phyloP scores from a whole-genome alignment of 1,139 yeast species.

The Debaryomyces robertsiae region DNA sequence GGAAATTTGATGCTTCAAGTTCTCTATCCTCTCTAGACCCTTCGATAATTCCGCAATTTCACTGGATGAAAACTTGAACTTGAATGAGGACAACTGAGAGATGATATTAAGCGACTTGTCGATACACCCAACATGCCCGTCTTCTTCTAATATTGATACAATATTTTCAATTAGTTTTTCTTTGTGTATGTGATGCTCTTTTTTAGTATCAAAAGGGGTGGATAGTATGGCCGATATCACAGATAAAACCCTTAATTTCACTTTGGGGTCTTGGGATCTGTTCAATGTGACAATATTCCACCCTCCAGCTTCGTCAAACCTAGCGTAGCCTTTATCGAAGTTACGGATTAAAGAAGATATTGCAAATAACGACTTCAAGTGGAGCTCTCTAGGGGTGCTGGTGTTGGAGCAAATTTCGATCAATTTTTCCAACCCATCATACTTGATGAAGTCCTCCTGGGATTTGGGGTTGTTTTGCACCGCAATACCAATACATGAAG shows the following conservation, averaged over 20 bases:
- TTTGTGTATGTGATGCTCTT: slow-evolving; percentile 41
- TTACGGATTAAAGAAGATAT: slow-evolving; percentile 77
- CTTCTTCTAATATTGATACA: slow-evolving; percentile 37
- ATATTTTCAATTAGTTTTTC: slow-evolving; percentile 42
- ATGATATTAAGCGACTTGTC: slow-evolving; percentile 65
- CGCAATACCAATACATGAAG: slow-evolving; percentile 85
- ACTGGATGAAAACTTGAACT: slow-evolving; percentile 46
- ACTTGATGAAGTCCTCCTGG: slow-evolving; percentile 62
- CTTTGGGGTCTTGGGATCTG: slow-evolving; percentile 31
- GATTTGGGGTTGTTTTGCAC: slow-evolving; percentile 84
- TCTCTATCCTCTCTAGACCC: slow-evolving; percentile 47
- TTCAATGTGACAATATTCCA: slow-evolving; percentile 46
- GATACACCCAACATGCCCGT: slow-evolving; percentile 52
- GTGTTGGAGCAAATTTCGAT: slow-evolving; percentile 36
- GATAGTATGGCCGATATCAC: slow-evolving; percentile 60
- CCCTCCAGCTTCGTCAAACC: slow-evolving; percentile 63
- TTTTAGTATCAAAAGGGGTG: slow-evolving; percentile 46
- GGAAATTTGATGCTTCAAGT: slow-evolving; percentile 49
- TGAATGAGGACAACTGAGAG: slow-evolving; percentile 47
- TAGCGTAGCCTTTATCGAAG: slow-evolving; percentile 54
- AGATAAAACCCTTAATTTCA: slow-evolving; percentile 58
- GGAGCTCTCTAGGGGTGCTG: slow-evolving; percentile 37
- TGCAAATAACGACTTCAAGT: slow-evolving; percentile 73
- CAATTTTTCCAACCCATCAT: slow-evolving; percentile 50
- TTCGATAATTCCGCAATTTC: slow-evolving; percentile 47